Conservation (phyloP, 768 basidiomycete genomes). For the Mycena leptocephala region DNA sequence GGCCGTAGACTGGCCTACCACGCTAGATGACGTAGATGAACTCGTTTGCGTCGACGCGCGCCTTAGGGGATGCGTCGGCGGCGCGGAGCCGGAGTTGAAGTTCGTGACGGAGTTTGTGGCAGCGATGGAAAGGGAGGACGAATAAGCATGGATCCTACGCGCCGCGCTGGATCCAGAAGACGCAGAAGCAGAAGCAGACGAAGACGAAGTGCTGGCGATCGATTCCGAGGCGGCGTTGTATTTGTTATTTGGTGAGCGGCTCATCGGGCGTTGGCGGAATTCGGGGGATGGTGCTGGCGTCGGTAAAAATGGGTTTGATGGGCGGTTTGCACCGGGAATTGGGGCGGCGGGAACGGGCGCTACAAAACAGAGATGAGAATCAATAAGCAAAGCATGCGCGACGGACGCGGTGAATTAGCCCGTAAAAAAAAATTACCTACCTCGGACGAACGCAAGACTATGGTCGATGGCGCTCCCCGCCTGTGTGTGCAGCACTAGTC, state of each 20-base stretch:
- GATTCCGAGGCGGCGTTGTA: neutral
- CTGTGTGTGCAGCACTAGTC: slow-evolving; percentile 63
- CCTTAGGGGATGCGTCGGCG: slow-evolving; percentile 27
- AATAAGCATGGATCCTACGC: neutral
- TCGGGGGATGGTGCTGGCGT: slow-evolving; percentile 36
- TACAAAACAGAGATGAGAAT: neutral
- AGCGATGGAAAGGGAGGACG: slow-evolving; percentile 17
- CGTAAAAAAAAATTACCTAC: slow-evolving; percentile 53
- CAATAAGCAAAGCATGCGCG: neutral
- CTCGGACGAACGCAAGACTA: slow-evolving; percentile 67
- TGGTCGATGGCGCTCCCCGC: slow-evolving; percentile 62
- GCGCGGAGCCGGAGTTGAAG: neutral
- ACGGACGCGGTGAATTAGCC: neutral
- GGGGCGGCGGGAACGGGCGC: neutral
- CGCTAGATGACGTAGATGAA: neutral
- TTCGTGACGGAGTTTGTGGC: neutral
- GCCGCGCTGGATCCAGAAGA: neutral
- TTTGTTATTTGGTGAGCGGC: neutral
- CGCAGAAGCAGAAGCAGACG: neutral
- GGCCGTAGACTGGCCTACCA: too few species aligned
- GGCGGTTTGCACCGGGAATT: neutral
- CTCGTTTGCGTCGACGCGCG: slow-evolving; percentile 10
- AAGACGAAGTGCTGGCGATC: neutral
- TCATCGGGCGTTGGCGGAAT: neutral
- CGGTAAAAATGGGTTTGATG: slow-evolving; percentile 24